phyloP scores from a whole-genome alignment of 768 basidiomycete genomes.

The Russula brevipes region DNA sequence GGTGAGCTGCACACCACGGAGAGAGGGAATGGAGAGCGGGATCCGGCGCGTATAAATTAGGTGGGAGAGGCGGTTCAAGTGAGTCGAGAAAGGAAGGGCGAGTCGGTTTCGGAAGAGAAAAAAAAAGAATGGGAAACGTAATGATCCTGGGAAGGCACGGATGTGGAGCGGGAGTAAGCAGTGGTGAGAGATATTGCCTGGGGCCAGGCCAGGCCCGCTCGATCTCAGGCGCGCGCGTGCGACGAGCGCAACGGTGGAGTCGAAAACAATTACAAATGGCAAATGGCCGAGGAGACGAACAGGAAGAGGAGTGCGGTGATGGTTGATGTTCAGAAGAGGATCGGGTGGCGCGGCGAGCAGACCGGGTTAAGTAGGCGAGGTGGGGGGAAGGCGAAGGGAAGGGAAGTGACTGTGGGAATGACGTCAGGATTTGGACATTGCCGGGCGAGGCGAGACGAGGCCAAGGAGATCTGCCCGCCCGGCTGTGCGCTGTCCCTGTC shows the following conservation, averaged over 20 bases:
- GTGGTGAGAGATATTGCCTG: not conserved
- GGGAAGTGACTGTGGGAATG: not conserved
- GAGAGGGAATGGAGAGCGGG: conserved; percentile 6
- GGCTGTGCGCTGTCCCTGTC: not conserved
- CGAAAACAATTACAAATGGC: not conserved
- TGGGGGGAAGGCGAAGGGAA: no score
- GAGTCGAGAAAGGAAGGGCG: conserved; percentile 16
- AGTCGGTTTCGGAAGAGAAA: conserved; percentile 11
- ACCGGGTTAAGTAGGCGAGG: not conserved
- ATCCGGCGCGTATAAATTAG: not conserved
- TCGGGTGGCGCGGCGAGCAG: not conserved
- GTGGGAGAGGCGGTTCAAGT: conserved; percentile 1
- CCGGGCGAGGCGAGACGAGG: not conserved
- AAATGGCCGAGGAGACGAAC: not conserved
- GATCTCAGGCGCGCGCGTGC: not conserved
- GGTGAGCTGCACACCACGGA: not conserved
- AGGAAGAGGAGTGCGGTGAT: not conserved
- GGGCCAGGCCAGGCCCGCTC: conserved; percentile 7
- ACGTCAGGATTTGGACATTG: conserved; percentile 1
- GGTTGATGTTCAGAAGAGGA: not conserved
- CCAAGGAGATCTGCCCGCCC: no score
- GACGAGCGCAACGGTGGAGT: not conserved
- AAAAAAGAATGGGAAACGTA: conserved; percentile 18
- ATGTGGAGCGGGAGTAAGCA: conserved; percentile 14
- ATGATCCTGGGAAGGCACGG: conserved; percentile 18